Evolutionary conservation across 139 green algal species (phyloP).

Genomic region (Coelastrella sp.): DNA sequence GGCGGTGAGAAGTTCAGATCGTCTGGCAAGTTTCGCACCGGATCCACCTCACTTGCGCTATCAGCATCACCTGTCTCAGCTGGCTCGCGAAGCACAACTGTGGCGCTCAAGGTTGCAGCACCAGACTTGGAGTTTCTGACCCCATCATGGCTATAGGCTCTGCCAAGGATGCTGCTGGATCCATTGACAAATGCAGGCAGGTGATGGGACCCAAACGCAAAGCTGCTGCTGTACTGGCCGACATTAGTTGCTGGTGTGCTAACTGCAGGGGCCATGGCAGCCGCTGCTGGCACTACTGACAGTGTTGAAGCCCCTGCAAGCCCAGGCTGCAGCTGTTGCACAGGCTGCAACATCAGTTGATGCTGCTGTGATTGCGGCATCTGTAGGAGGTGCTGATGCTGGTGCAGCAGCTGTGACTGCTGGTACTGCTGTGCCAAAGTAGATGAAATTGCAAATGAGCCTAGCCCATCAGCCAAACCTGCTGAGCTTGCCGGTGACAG

Average conservation of each 20-base stretch:
- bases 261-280: background rate
- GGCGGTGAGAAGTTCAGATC: conserved; percentile 23
- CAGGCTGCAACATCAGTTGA: background rate
- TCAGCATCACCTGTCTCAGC: no score
- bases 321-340: conserved; percentile 7
- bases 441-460: no score
- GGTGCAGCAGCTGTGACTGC: conserved; percentile 5
- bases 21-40: background rate
- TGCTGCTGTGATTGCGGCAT: background rate
- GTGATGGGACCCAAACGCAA: conserved; percentile 29
- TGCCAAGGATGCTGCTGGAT: no score
- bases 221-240: conserved; percentile 37
- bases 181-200: background rate
- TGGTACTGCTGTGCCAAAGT: background rate
- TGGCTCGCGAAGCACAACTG: no score
- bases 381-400: conserved; percentile 11
- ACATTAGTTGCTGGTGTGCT: background rate
- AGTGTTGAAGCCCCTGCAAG: background rate
- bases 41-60: background rate
- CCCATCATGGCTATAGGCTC: no score
- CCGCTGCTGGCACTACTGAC: background rate
- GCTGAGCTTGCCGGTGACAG: background rate
- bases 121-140: no score
- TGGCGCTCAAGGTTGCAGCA: no score
- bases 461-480: background rate